Base-by-base conservation (phyloP, 306 rosid genomes). In the Clitoria ternatea region DNA sequence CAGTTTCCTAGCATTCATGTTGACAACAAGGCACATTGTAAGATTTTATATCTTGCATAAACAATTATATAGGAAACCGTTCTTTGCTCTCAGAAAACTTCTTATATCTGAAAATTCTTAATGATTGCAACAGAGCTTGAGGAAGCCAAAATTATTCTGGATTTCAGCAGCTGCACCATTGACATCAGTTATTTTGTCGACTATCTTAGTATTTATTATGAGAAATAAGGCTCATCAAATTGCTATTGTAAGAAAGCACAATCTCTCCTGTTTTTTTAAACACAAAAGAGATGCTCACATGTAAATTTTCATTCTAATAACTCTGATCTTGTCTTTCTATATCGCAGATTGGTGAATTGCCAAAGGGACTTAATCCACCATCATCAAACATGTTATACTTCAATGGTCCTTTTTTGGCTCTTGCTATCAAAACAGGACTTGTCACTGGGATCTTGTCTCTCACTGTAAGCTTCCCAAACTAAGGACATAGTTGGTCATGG, bases 151-250 rank as follows among this genome's bases (percentile, higher is more conserved):
- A 42, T 75, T 87, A 50, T 94, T 94, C 76, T 91, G 96, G 97
- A 72, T 91, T 69, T 85, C 97, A 45, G 96, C 96, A 62, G 97
- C 96, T 50, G 97, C 99, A 4, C 99, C 99, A 8, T 82, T 94
- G 69, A 77, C 95, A 59, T 94, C 99, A 52, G 97, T 94, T 42
- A 62, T 94, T 76, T 72, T 94, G 32, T 94, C 99, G 11, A 94
- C 99, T n/a, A 43, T 94, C 42, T 12, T 89, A 39, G 96, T 94
- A 67, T 87, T 81, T 82, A 56, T 85, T 24, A 76, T 94, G 66
- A 79, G 77, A 57, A 52, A 89, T 13, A 91, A 83, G 78, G 8
- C 65, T 11, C 84, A 84, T 48, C 48, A 37, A 6, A 88, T 90
- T 77, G 83, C 96, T 69, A 18, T 80, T 74, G 97, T 88, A 88